Percentiles rank a stretch among this genome's conserved stretches.
These are phyloP conservation scores for Diaporthe vexans DNA, from an alignment of 2,329 filamentous ascomycete genomes.

Conservation along the genomic window DNA sequence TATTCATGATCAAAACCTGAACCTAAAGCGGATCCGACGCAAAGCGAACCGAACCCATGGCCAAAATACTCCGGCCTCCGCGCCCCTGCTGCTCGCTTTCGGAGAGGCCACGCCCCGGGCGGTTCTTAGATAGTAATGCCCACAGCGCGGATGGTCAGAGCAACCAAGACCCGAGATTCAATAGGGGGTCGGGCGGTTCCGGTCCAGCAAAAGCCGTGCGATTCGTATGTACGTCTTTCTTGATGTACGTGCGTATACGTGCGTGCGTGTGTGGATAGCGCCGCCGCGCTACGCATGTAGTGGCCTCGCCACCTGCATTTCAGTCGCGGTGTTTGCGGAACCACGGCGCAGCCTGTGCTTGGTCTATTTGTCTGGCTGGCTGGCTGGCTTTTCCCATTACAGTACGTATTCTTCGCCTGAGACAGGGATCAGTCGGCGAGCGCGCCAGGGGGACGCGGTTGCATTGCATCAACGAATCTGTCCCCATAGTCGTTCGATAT, in stretches of 20 bases:
- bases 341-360: background rate
- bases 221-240: background rate
- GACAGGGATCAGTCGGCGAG: background rate
- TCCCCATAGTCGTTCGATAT: slow-evolving; percentile 26
- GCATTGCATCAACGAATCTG: background rate
- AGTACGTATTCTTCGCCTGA: background rate
- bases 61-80: background rate
- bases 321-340: slow-evolving; percentile 9
- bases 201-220: slow-evolving; percentile 19
- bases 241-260: background rate
- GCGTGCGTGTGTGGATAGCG: slow-evolving; percentile 5
- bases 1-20: slow-evolving; percentile 76
- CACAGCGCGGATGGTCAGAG: background rate
- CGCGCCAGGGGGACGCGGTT: slow-evolving; percentile 25
- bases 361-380: background rate
- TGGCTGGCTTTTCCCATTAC: background rate
- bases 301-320: slow-evolving; percentile 8
- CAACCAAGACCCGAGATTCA: background rate
- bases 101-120: background rate
- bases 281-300: slow-evolving; percentile 20
- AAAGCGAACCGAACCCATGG: slow-evolving; percentile 16
- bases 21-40: background rate
- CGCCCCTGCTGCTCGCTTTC: background rate
- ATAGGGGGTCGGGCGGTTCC: slow-evolving; percentile 14
- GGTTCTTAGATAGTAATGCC: background rate